Evolutionary conservation across 2,329 filamentous ascomycete species (phyloP).

Genomic region (Aspergillus sp.): DNA sequence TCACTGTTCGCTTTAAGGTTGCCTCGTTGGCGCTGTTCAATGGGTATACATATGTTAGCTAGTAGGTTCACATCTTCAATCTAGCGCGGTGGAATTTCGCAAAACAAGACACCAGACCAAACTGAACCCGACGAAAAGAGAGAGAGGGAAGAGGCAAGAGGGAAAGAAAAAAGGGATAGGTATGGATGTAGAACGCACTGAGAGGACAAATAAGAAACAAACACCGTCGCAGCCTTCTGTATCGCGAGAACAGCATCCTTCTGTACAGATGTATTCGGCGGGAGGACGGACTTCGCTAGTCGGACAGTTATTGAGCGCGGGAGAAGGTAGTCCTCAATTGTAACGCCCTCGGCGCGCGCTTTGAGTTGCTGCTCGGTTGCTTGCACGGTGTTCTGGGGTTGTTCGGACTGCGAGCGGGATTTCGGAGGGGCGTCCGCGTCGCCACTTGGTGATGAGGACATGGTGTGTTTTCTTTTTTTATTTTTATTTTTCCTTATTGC

Average conservation of each 20-base stretch:
- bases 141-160: background rate
- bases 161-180: background rate
- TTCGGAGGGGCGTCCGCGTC: background rate
- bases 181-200: constrained; percentile 45
- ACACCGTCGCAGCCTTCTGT: constrained; percentile 66
- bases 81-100: background rate
- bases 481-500: background rate
- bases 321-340: constrained; percentile 58
- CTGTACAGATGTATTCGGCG: constrained; percentile 64
- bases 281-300: constrained; percentile 63
- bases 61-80: background rate
- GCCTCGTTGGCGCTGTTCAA: constrained; percentile 57
- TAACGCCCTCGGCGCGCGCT: constrained; percentile 39
- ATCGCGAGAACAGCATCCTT: constrained; percentile 65
- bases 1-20: constrained; percentile 62
- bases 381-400: constrained; percentile 25
- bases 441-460: constrained; percentile 14
- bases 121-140: too few species aligned
- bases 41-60: background rate
- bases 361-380: constrained; percentile 42
- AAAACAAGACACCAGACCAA: background rate
- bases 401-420: constrained; percentile 12
- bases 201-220: constrained; percentile 63
- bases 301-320: constrained; percentile 63
- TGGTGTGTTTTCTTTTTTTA: background rate